A percentile compares a stretch with the other conserved stretches of the same genome.
Evolutionary conservation across 225 moss, liverwort and hornwort genomes (phyloP).

Genomic region (Bryum argenteum): DNA sequence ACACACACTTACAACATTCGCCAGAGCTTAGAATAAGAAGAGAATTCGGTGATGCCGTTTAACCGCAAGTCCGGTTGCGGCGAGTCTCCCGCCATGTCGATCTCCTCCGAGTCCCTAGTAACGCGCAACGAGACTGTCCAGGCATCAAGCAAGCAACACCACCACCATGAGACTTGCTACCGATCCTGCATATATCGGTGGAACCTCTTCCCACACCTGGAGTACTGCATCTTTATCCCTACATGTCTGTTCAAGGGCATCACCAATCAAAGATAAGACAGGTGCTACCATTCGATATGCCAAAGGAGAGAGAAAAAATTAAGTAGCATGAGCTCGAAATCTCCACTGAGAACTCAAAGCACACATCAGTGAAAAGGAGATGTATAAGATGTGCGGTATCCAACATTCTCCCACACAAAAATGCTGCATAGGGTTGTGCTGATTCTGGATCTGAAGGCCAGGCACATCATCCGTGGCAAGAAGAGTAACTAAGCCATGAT

Average conservation of each 20-base stretch:
- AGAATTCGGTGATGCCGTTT: conserved; percentile 42
- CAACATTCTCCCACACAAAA: too few species aligned
- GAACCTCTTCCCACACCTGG: conserved; percentile 79
- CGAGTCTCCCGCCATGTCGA: background rate
- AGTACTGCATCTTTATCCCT: conserved; percentile 74
- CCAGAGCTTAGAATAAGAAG: conserved; percentile 38
- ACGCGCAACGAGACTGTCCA: conserved; percentile 15
- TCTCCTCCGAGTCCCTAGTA: background rate
- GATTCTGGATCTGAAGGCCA: conserved; percentile 72
- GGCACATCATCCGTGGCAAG: conserved; percentile 76
- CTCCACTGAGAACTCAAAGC: background rate
- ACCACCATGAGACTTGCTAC: background rate
- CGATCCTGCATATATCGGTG: conserved; percentile 35
- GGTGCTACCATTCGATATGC: background rate
- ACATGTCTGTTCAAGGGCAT: conserved; percentile 61
- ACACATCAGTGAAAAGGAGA: background rate
- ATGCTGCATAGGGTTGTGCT: conserved; percentile 2
- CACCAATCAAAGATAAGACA: background rate
- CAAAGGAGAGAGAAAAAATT: background rate
- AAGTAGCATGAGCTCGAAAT: conserved; percentile 18
- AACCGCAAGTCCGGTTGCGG: conserved; percentile 25
- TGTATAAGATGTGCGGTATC: background rate
- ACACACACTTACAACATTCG: conserved; percentile 33
- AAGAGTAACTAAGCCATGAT: conserved; percentile 88
- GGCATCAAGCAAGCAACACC: background rate